Evolutionary conservation across 805 yeast genomes (phyloP), one percentile per base, ranked within the genome.

Genomic region (Ogataea neopini): DNA sequence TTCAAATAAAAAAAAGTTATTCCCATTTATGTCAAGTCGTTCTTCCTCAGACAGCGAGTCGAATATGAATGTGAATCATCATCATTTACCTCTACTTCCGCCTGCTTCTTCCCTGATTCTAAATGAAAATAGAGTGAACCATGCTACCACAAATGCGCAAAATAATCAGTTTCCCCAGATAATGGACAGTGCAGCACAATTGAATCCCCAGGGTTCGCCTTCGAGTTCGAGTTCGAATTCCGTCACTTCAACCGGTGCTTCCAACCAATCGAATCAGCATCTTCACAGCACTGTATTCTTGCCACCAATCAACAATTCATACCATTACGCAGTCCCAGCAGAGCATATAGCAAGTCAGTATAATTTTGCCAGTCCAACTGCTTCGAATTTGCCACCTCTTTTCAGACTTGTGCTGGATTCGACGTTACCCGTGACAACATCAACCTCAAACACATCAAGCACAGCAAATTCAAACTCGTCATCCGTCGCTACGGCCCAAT

Each of bases 381-480:
- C 44, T 19, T 13, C 48, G 17, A 37, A 50, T 7, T 44, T 60
- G 20, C 64, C 65, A 1, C 64, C 66, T 1, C 46, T 60, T 3
- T 58, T 57, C 48, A 60, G 56, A 48, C 47, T 61, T 17, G 63
- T 60, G 2, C 43, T 58, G 6, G 63, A 61, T 39, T 58, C 63
- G 9, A 48, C 62, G 3, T 42, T 57, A 14, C 64, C 64, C 1
- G 43, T 56, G 3, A 56, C 60, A 17, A 30, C n/a, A 30, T n/a
- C 34, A 30, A 30, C 34, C 9, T n/a, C 34, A 14, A 6, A 17
- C 14, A 7, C 34, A 5, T 9, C 34, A 11, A 13, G 18, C 8
- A 22, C 25, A 22, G 7, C 5, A 22, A 22, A 22, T 22, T 22
- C 25, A 22, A 22, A 5, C 5, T 22, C 25, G 7, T 22, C 32